phyloP scores from a whole-genome alignment of 208 protist genomes.

The Leishmania turanica region DNA sequence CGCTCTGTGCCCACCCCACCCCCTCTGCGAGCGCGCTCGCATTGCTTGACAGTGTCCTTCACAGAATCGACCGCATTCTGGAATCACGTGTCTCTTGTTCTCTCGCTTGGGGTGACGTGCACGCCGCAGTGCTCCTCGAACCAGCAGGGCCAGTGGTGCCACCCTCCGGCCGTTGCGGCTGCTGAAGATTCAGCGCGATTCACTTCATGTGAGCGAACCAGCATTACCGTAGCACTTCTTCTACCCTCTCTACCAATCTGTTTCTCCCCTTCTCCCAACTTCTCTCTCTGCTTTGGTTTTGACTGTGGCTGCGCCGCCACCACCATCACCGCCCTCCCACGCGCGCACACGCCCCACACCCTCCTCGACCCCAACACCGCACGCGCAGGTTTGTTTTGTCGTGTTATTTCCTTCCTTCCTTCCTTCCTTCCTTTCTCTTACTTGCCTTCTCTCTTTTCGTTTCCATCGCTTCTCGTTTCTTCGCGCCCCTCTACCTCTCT shows the following conservation, averaged over 20 bases:
- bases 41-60: background rate
- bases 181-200: background rate
- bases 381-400: background rate
- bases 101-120: background rate
- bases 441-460: background rate
- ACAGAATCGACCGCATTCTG: background rate
- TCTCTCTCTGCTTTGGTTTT: background rate
- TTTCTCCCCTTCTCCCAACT: background rate
- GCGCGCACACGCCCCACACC: background rate
- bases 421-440: constrained; percentile 7
- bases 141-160: background rate
- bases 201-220: background rate
- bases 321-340: no score
- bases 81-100: background rate
- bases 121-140: background rate
- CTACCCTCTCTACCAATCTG: background rate
- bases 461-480: background rate
- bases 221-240: background rate
- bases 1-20: no score
- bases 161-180: background rate
- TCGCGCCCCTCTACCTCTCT: background rate
- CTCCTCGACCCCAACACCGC: background rate
- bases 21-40: background rate
- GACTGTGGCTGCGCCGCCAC: background rate
- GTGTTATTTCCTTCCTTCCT: constrained; percentile 9